Base-by-base conservation (phyloP, 78 protist genomes). In the Speleostelium caveatum region DNA sequence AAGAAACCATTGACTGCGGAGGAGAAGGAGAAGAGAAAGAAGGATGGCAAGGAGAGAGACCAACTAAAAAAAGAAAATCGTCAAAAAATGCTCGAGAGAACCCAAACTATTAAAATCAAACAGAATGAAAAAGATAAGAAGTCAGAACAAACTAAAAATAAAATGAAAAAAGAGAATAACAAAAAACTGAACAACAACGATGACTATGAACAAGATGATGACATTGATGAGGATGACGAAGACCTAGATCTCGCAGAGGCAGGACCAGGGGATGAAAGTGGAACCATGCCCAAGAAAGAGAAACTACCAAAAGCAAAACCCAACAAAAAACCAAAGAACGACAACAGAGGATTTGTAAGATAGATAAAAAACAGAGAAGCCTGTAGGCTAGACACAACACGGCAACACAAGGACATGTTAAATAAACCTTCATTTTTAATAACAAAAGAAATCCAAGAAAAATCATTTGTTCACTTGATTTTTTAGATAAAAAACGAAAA, bases 231-330 rank as follows among this genome's bases (percentile, higher is more conserved):
- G 10, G 26, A 58, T 17, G 10, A 58, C 7, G 26, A 22, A 7
- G 63, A 58, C 17, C 7, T n/a, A 16, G 63, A 58, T 22, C 30
- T n/a, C 7, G 35, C 1, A 8, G 24, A 58, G 32, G 33, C 16
- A 5, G 73, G 16, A 35, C 51, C 65, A 49, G 75, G 49, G 19
- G 39, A 51, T 24, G 75, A 62, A 36, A 75, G 60, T 21, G 71
- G 38, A 16, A 36, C 33, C 22, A 17, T 35, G 3, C 33, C 1
- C 1, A 21, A 1, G 30, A 66, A 45, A 62, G 42, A 78, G 53
- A 68, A 78, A 61, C 62, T 62, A 63, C 65, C 22, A 7, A 78
- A 65, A 65, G 73, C 65, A 3, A 78, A 78, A 66, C 87, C 87
- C 62, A 78, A 78, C 30, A 51, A 63, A 19, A 78, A 78, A 51